Evolutionary conservation across 306 rosid species (phyloP).

Genomic region (Cucumis melo): DNA sequence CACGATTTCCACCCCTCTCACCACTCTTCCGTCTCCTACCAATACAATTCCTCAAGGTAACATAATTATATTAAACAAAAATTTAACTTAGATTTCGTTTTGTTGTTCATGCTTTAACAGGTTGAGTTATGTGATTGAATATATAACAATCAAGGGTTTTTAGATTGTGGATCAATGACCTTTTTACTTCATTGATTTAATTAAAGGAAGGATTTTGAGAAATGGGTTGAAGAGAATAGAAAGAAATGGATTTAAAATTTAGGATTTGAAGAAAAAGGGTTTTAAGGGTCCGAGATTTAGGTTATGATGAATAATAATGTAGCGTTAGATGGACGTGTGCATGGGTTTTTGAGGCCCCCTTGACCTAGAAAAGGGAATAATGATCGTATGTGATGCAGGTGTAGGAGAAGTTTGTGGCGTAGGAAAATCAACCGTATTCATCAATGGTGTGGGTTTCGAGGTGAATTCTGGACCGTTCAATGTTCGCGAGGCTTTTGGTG

Average conservation of each 20-base stretch:
- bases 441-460: constrained; percentile 79
- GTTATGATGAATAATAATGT: not conserved
- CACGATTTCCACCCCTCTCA: constrained; percentile 13
- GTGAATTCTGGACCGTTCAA: constrained; percentile 59
- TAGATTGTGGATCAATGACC: not conserved
- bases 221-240: not conserved
- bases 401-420: constrained; percentile 21
- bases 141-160: not conserved
- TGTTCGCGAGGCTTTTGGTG: constrained; percentile 80
- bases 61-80: not conserved
- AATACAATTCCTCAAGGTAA: constrained; percentile 44
- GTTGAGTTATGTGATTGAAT: not conserved
- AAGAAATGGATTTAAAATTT: not conserved
- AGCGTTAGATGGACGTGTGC: constrained; percentile 52
- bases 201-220: not conserved
- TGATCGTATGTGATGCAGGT: constrained; percentile 25
- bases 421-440: constrained; percentile 58
- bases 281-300: not conserved
- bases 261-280: not conserved
- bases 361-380: not conserved
- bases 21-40: constrained; percentile 30
- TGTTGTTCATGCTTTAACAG: not conserved
- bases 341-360: constrained; percentile 30
- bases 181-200: not conserved
- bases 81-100: not conserved